Conservation (phyloP, 2,329 filamentous ascomycete species). For the Thelonectria rubi region DNA sequence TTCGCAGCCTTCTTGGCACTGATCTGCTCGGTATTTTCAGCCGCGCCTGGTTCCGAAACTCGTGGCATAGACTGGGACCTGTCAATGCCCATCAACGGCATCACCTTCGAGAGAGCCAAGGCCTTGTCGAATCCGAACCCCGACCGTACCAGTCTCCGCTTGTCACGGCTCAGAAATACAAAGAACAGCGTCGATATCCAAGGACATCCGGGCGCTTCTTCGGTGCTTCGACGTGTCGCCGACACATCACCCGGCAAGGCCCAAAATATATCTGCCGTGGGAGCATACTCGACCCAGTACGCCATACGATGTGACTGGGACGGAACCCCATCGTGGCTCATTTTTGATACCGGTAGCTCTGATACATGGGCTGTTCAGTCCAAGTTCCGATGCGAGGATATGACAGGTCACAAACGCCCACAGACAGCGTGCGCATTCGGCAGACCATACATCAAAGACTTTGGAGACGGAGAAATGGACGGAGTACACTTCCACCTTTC, state of each 20-base stretch:
- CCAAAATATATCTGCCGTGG: slow-evolving; percentile 52
- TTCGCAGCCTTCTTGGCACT: slow-evolving; percentile 2
- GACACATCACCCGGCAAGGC: slow-evolving; percentile 35
- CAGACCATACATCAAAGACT: slow-evolving; percentile 48
- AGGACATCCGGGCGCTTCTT: slow-evolving; percentile 44
- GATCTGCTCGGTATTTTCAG: background rate
- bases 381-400: slow-evolving; percentile 54
- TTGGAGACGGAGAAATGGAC: slow-evolving; percentile 51
- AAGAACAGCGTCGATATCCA: slow-evolving; percentile 29
- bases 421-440: slow-evolving; percentile 54
- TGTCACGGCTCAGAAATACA: slow-evolving; percentile 48
- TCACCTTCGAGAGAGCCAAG: slow-evolving; percentile 49
- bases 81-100: slow-evolving; percentile 49
- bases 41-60: background rate
- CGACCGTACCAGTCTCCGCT: slow-evolving; percentile 43
- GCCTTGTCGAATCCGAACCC: slow-evolving; percentile 38
- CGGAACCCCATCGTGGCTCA: slow-evolving; percentile 50
- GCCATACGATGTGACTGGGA: slow-evolving; percentile 54
- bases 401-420: slow-evolving; percentile 43
- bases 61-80: slow-evolving; percentile 43
- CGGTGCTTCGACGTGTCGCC: slow-evolving; percentile 41
- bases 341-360: slow-evolving; percentile 61
- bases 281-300: slow-evolving; percentile 53
- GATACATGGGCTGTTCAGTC: slow-evolving; percentile 59
- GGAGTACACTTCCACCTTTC: slow-evolving; percentile 56